Evolutionary conservation across 2,329 filamentous ascomycete species (phyloP), one percentile per base, ranked within the genome.

Genomic region (Leptographium wingfieldii): DNA sequence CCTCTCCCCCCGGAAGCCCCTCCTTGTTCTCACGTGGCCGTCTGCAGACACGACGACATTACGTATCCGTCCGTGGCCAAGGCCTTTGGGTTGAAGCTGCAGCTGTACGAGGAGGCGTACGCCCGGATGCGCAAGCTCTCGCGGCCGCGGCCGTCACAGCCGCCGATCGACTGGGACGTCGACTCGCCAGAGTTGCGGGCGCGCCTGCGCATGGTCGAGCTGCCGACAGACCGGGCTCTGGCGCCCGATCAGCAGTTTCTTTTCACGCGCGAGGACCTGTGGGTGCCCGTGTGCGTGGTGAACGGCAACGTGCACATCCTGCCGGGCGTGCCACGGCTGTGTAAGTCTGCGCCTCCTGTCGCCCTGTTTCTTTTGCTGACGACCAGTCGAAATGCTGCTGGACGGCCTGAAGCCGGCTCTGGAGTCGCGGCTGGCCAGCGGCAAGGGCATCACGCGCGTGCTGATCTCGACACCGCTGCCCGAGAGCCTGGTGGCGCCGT

Each of bases 291-390:
- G 56, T 80, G 83, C 22, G 85, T 95, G 5, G 90, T 96, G 19
- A 96, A 96, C 68, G 89, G 89, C 57, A 99, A 99, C 68, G 76
- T 97, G 5, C 90, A 97, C 72, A 94, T 97, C 62, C 77, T 97
- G 2, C 94, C 94, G 0, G 94, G 94, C 0, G 87, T 97, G 19
- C 94, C 94, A 0, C 79, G 84, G 58, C 76, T 97, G 1, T 99
- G 83, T 80, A 69, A 69, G 80, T 70, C 31, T 12, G 35, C 10
- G 14, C n/a, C 19, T n/a, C n/a, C 31, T 38, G n/a, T 29, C 19
- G 2, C 19, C 35, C 14, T 33, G 52, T 35, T n/a, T 31, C 43
- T n/a, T 5, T 14, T 1, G 14, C 31, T 31, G 29, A 14, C 38
- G 12, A 29, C 27, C 59, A 83, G 80, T 96, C 68, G 85, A 92